Base-by-base conservation (phyloP, 2,329 filamentous ascomycete species). In the Alternaria brassicicola region DNA sequence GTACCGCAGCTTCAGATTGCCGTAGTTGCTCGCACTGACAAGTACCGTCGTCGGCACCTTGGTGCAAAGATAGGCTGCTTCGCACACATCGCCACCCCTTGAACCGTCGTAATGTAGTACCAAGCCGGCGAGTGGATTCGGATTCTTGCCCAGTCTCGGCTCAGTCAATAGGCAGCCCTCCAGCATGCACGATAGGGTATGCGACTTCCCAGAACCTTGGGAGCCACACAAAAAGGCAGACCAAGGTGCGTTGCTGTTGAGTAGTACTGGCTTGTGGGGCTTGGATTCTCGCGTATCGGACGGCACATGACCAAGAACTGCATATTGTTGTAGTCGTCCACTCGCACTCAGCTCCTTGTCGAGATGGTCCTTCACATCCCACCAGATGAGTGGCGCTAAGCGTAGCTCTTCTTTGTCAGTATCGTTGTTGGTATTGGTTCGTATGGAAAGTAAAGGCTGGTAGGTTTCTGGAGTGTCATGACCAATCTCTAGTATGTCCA, bases 181-280 rank as follows among this genome's bases (percentile, higher is more conserved):
- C 0, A 88, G 76, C 54, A 89, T 77, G 63, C 83, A 86, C 0
- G 84, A 83, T 2, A 87, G 71, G 0, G 85, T 86, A 59, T 88
- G 84, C 19, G 81, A 84, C 65, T 88, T 88, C 0, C 86, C 85
- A 36, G 81, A 83, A 0, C 86, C 86, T 66, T 88, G 85, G 0
- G 82, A 83, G 2, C 86, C 86, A 62, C 86, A 88, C 13, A 88
- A 84, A 67, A 88, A 88, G 0, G 81, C 77, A 1, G 84, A 86
- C 63, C 80, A 85, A 0, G 85, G 85, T 0, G 80, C 76, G 30
- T 84, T 79, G 4, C 81, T 81, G 63, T 87, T 87, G 23, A 83
- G 70, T 17, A 82, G 76, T 4, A 84, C 68, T 6, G 45, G 77
- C 33, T 53, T 49, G 3, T 38, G 3, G 8, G 5, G 4, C 19